Percentiles rank a stretch among this genome's conserved stretches.
Conservation (phyloP, 306 rosid species). For the Geum urbanum region DNA sequence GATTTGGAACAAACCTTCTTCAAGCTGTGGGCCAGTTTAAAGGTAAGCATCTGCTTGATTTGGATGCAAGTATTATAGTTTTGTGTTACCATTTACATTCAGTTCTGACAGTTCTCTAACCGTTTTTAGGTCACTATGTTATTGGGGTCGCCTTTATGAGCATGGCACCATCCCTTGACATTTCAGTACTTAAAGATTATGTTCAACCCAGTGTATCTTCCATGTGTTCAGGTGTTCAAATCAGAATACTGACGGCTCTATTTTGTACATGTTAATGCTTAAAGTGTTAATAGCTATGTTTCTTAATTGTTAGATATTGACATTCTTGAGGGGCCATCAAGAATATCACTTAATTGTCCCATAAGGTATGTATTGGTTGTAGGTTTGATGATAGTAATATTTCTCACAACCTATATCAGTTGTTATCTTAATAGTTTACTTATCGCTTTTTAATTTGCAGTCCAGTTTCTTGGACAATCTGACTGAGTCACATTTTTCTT, state of each 20-base stretch:
- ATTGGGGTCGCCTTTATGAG: conserved; percentile 71
- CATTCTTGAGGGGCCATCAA: conserved; percentile 80
- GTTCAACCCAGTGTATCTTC: conserved; percentile 48
- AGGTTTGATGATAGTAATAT: conserved; percentile 5
- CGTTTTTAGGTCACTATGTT: conserved; percentile 64
- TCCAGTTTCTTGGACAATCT: background rate
- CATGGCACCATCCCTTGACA: conserved; percentile 34
- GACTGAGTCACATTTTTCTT: background rate
- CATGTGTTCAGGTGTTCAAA: conserved; percentile 51
- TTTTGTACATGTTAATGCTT: background rate
- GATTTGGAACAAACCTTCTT: conserved; percentile 80
- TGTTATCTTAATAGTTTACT: background rate
- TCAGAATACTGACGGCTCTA: background rate
- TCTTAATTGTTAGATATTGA: conserved; percentile 52
- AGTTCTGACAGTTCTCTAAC: conserved; percentile 28
- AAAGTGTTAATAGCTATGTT: background rate
- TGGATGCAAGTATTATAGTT: conserved; percentile 24
- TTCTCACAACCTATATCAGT: conserved; percentile 5
- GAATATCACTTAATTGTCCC: conserved; percentile 90
- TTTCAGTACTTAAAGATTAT: conserved; percentile 56
- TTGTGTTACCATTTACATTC: conserved; percentile 16
- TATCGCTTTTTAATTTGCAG: background rate
- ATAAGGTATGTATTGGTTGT: conserved; percentile 66
- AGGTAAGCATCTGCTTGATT: conserved; percentile 44
- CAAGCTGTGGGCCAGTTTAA: conserved; percentile 87